phyloP scores from a whole-genome alignment of 352 stramenopile species.

The Globisporangium apiculatum region DNA sequence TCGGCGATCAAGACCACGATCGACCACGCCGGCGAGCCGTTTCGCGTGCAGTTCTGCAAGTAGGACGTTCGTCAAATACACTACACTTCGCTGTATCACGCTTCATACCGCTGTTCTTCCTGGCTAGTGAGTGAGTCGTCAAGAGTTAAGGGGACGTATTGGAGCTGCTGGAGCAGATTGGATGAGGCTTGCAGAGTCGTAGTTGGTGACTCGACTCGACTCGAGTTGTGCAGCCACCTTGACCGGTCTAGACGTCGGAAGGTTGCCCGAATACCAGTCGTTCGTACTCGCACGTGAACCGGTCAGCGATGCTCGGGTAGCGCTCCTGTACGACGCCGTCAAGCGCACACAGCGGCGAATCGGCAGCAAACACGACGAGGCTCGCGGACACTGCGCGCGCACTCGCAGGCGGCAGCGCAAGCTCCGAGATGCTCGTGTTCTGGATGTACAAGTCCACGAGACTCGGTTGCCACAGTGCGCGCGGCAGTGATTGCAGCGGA shows the following conservation, averaged over 20 bases:
- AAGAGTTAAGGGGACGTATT: too few species aligned
- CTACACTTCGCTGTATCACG: background rate
- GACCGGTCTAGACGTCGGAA: too few species aligned
- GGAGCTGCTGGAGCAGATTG: too few species aligned
- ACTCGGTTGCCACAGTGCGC: slow-evolving; percentile 5
- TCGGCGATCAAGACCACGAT: slow-evolving; percentile 37
- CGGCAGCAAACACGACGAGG: background rate
- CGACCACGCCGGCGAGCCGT: slow-evolving; percentile 26
- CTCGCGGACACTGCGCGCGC: background rate
- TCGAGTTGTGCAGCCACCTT: too few species aligned
- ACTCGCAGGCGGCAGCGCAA: background rate
- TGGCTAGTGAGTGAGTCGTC: too few species aligned
- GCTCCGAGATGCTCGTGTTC: background rate
- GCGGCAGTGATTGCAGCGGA: slow-evolving; percentile 1
- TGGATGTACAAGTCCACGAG: slow-evolving; percentile 12
- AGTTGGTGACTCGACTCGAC: too few species aligned
- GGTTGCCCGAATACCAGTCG: background rate
- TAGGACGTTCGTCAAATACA: slow-evolving; percentile 5
- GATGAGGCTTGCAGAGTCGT: too few species aligned
- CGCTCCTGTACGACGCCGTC: background rate
- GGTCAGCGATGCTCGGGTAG: background rate
- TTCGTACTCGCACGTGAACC: slow-evolving; percentile 1
- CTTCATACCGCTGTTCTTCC: too few species aligned
- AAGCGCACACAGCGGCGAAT: background rate
- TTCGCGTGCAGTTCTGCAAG: slow-evolving; percentile 28